Percentiles rank a stretch among this genome's conserved stretches.
Conservation (phyloP, 768 basidiomycete genomes). For the Auricularia cornea region DNA sequence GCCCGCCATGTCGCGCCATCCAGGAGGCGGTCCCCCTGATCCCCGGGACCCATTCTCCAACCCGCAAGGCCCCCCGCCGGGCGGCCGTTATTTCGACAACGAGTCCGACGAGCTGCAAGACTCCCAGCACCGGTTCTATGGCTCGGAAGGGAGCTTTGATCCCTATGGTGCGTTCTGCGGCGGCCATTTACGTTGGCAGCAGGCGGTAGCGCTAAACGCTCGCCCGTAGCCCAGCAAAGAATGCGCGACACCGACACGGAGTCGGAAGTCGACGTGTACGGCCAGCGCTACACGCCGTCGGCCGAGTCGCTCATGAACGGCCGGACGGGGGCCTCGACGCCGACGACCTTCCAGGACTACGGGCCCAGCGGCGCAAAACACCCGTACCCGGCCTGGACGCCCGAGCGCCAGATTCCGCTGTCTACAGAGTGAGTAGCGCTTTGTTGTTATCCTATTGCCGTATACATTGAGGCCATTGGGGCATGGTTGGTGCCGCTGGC, state of each 20-base stretch:
- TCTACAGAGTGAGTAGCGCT: slow-evolving; percentile 63
- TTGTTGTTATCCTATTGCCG: background rate
- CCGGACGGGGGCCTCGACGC: slow-evolving; percentile 21
- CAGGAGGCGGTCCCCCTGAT: background rate
- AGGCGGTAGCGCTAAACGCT: too few relatives aligned
- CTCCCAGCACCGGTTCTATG: slow-evolving; percentile 47
- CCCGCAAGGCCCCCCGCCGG: slow-evolving; percentile 2
- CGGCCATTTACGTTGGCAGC: too few relatives aligned
- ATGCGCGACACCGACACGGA: slow-evolving; percentile 52
- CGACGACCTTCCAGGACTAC: slow-evolving; percentile 64
- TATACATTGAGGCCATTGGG: too few relatives aligned
- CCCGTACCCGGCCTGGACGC: slow-evolving; percentile 90
- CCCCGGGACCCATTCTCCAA: slow-evolving; percentile 2
- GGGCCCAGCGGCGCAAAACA: slow-evolving; percentile 54
- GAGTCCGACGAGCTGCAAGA: slow-evolving; percentile 52
- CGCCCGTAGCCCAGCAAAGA: slow-evolving; percentile 56
- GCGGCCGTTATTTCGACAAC: slow-evolving; percentile 55
- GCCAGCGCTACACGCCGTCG: slow-evolving; percentile 61
- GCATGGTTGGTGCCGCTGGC: background rate
- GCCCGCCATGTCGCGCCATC: background rate
- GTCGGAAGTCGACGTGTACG: slow-evolving; percentile 70
- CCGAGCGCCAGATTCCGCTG: slow-evolving; percentile 89
- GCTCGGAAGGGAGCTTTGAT: slow-evolving; percentile 55
- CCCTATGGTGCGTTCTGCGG: slow-evolving; percentile 44
- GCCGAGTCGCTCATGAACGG: slow-evolving; percentile 56